These are phyloP conservation scores for Chiua sp. DNA, from an alignment of 1,284 basidiomycete genomes.

Conservation along the genomic window DNA sequence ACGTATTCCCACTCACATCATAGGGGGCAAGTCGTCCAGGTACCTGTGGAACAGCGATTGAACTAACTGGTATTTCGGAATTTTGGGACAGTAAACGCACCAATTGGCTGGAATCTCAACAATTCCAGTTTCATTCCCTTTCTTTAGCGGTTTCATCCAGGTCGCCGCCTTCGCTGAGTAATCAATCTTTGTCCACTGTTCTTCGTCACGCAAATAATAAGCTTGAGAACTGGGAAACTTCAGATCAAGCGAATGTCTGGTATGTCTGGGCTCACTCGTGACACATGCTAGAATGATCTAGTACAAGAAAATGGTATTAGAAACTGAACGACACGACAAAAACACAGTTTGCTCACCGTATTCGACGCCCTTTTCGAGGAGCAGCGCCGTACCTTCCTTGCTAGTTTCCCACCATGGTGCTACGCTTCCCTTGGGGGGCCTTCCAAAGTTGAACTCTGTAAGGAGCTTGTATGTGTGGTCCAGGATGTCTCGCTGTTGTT, in stretches of 20 bases:
- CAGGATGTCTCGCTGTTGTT: slow-evolving; percentile 77
- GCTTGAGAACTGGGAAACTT: slow-evolving; percentile 59
- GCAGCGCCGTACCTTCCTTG: slow-evolving; percentile 68
- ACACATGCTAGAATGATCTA: slow-evolving; percentile 72
- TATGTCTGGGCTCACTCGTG: slow-evolving; percentile 51
- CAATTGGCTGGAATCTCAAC: slow-evolving; percentile 81
- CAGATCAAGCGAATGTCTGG: neutral
- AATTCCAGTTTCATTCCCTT: slow-evolving; percentile 69
- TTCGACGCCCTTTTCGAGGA: slow-evolving; percentile 77
- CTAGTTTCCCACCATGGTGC: slow-evolving; percentile 85
- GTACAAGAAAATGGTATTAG: slow-evolving; percentile 7
- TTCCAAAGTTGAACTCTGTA: slow-evolving; percentile 72
- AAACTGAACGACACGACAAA: neutral
- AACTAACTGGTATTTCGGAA: neutral
- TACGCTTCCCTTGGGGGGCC: slow-evolving; percentile 69
- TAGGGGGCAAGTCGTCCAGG: slow-evolving; percentile 71
- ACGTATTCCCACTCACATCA: slow-evolving; percentile 53
- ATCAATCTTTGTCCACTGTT: slow-evolving; percentile 79
- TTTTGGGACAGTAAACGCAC: slow-evolving; percentile 35
- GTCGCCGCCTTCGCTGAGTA: slow-evolving; percentile 62
- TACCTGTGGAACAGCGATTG: slow-evolving; percentile 44
- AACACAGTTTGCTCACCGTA: slow-evolving; percentile 55
- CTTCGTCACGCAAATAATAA: slow-evolving; percentile 74
- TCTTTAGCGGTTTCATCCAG: slow-evolving; percentile 79
- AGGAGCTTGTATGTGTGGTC: slow-evolving; percentile 70